These are phyloP conservation scores for Paramecium tetraurelia DNA, from an alignment of 73 alveolate species.

Conservation along the genomic window DNA sequence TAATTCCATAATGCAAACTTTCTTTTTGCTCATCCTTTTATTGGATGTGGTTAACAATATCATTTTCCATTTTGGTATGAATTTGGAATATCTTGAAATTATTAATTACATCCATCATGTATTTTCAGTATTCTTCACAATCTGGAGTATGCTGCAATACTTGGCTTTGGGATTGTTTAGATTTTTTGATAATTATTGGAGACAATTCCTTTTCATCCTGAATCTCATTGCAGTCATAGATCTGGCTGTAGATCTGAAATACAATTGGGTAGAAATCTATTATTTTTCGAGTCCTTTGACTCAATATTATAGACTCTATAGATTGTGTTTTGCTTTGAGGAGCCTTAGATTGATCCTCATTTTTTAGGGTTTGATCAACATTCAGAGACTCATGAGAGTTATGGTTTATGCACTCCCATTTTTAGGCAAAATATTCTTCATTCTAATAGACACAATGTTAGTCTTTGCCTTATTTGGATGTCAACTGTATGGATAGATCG, in stretches of 20 bases:
- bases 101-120: not conserved
- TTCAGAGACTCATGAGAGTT: slow-evolving; percentile 27
- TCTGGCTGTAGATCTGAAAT: not conserved
- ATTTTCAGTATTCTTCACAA: not conserved
- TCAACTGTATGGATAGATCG: slow-evolving; percentile 14
- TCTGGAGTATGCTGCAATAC: not conserved
- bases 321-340: not conserved
- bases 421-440: not conserved
- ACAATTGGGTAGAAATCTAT: not conserved
- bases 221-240: not conserved
- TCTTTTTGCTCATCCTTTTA: not conserved
- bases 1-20: not conserved
- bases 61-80: not conserved
- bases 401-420: slow-evolving; percentile 31
- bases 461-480: slow-evolving; percentile 7
- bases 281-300: not conserved
- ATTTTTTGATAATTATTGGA: slow-evolving; percentile 32
- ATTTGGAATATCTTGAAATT: not conserved
- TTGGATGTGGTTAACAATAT: not conserved
- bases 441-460: not conserved
- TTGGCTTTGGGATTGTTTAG: slow-evolving; percentile 16
- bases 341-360: slow-evolving; percentile 9
- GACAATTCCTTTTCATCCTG: not conserved
- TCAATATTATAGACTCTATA: not conserved
- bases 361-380: not conserved